phyloP scores from a whole-genome alignment of 768 basidiomycete species.

The Brasilioporus rufonigricans region DNA sequence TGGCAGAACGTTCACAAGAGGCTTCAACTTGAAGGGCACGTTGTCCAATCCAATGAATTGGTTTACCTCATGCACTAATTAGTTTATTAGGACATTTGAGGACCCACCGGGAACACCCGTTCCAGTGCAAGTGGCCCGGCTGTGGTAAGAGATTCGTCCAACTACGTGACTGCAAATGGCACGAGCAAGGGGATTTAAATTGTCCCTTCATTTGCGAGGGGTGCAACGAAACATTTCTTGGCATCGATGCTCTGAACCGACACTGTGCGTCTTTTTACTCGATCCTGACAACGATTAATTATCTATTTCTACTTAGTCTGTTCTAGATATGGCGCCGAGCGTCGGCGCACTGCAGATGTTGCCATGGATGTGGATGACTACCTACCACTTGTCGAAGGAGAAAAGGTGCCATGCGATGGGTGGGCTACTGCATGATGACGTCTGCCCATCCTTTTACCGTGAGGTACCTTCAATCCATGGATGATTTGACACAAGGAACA shows the following conservation, averaged over 20 bases:
- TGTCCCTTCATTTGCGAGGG: conserved; percentile 93
- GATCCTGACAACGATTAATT: neutral
- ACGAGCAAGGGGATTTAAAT: conserved; percentile 92
- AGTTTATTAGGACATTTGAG: conserved; percentile 74
- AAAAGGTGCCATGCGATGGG: no score
- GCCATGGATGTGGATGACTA: no score
- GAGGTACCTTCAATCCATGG: no score
- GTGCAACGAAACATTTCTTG: conserved; percentile 88
- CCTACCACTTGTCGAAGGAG: no score
- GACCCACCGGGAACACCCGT: conserved; percentile 90
- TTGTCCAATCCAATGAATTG: conserved; percentile 1
- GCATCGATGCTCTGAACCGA: conserved; percentile 92
- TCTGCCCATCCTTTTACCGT: no score
- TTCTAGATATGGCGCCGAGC: no score
- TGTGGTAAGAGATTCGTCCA: conserved; percentile 93
- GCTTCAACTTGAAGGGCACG: conserved; percentile 89
- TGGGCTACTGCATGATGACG: no score
- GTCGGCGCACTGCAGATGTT: no score
- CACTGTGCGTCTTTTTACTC: conserved; percentile 64
- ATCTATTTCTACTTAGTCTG: no score
- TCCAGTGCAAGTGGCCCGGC: conserved; percentile 92
- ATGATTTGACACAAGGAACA: no score
- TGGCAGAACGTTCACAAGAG: conserved; percentile 75
- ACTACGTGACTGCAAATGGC: conserved; percentile 95
- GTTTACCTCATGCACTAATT: conserved; percentile 12